Evolutionary conservation across 352 stramenopile genomes (phyloP).

Genomic region (Poterioochromonas sp.): DNA sequence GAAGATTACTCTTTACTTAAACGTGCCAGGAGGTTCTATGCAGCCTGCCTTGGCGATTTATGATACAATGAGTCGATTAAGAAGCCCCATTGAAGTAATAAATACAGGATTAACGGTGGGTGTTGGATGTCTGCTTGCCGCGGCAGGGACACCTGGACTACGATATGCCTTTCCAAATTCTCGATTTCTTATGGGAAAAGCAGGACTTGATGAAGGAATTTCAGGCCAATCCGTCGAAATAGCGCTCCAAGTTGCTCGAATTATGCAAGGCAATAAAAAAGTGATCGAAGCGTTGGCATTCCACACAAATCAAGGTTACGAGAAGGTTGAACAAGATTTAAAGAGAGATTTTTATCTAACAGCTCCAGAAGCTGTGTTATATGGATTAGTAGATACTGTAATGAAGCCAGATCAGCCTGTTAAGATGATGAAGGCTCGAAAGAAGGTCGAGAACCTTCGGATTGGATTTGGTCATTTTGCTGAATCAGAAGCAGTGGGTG

Average conservation of each 20-base stretch:
- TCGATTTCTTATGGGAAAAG: background rate
- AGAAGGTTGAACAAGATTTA: background rate
- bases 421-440: background rate
- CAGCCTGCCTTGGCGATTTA: background rate
- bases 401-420: background rate
- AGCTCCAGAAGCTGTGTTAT: background rate
- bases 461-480: background rate
- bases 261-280: constrained; percentile 9
- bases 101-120: constrained; percentile 21
- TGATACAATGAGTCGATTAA: background rate
- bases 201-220: background rate
- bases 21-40: background rate
- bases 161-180: constrained; percentile 17
- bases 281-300: background rate
- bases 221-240: background rate
- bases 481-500: background rate
- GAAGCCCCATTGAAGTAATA: background rate
- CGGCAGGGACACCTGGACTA: background rate
- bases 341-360: constrained; percentile 26
- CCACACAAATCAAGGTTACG: background rate
- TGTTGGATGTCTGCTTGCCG: background rate
- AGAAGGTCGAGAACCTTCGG: background rate
- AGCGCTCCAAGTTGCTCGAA: background rate
- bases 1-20: background rate
- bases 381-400: constrained; percentile 17